Evolutionary conservation across 2,329 filamentous ascomycete species (phyloP), one percentile per base, ranked within the genome.

Genomic region (Hirsutella thompsonii): DNA sequence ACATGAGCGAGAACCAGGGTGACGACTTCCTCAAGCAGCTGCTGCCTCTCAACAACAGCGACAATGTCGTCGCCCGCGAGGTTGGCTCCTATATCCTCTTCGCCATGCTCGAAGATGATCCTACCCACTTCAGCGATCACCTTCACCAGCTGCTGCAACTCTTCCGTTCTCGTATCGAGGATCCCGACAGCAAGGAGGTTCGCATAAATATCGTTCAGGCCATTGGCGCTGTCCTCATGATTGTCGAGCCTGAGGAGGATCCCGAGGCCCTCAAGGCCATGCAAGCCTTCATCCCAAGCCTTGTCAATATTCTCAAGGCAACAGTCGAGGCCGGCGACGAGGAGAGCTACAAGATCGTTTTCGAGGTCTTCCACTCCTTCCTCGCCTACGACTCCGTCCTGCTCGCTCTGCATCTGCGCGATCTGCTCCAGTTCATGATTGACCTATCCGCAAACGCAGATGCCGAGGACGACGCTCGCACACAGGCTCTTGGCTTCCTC

Each of bases 311-410:
- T 10, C 73, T 96, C 49, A 92, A 94, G 72, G 74, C 81, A 47
- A 78, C 84, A 20, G 83, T 96, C 44, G 76, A 87, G 52, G 74
- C 75, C 43, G 75, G 76, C 43, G 83, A 95, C 52, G 89, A 95
- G 52, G 89, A 94, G 57, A 82, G 83, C 58, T 81, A 84, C 52
- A 86, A 90, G 70, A 81, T 90, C 57, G 79, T 87, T 20, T 98
- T 96, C 53, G 92, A 96, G 59, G 88, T 94, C 50, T 94, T 96
- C 75, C 92, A 96, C 69, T 92, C 86, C 39, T 81, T 95, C 54
- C 76, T 98, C 41, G 84, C 83, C 48, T 94, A 87, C 60, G 90
- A 95, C 59, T 83, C 86, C 23, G 76, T 85, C 37, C 75, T 96
- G 39, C 69, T 96, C 40, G 83, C 81, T 49, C 72, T 76, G 42